Conservation (phyloP, 192 early-diverging fungal species). For the Funneliformis geosporum region DNA sequence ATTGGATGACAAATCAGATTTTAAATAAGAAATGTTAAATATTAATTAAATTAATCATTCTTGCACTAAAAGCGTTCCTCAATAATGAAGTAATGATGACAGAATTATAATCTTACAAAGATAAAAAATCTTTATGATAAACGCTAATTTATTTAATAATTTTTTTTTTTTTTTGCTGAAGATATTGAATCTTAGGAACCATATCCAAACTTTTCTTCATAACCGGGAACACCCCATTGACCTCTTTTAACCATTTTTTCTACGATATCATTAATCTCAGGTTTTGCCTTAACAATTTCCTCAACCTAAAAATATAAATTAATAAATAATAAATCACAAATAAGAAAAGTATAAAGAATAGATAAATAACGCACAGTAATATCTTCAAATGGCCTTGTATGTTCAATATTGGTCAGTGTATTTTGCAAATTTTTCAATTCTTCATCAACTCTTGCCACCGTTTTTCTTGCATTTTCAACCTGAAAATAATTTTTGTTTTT, state of each 20-base stretch:
- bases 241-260: slow-evolving; percentile 91
- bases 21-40: no score
- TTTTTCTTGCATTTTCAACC: slow-evolving; percentile 82
- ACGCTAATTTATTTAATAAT: no score
- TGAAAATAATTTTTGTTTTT: slow-evolving; percentile 32
- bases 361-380: slow-evolving; percentile 69
- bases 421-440: slow-evolving; percentile 86
- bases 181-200: not conserved
- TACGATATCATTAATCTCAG: slow-evolving; percentile 85
- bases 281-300: slow-evolving; percentile 91
- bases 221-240: slow-evolving; percentile 90
- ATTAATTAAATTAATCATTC: no score
- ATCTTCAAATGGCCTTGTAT: slow-evolving; percentile 89
- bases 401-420: slow-evolving; percentile 91
- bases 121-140: no score
- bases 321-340: not conserved
- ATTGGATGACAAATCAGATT: no score
- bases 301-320: slow-evolving; percentile 64
- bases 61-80: no score
- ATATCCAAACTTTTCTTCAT: slow-evolving; percentile 90
- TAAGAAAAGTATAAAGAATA: slow-evolving; percentile 26
- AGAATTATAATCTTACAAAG: no score
- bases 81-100: no score
- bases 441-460: slow-evolving; percentile 78
- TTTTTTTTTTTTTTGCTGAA: no score